These are phyloP conservation scores for Pseudogymnoascus sp. DNA, from an alignment of 2,329 filamentous ascomycete genomes.

Conservation along the genomic window DNA sequence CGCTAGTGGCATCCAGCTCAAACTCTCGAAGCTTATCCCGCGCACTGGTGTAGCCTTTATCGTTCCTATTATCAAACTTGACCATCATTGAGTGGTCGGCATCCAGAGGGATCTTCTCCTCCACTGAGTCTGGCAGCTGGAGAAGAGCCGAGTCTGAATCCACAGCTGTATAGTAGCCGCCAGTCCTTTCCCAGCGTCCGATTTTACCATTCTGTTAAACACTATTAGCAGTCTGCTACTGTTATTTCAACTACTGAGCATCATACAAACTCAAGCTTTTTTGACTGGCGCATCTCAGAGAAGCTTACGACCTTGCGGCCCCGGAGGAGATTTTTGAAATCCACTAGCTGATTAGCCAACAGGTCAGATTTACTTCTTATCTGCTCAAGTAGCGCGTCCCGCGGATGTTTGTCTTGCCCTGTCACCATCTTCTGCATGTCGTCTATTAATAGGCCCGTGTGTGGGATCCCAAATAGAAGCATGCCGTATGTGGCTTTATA, in stretches of 20 bases:
- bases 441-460: slow-evolving; percentile 23
- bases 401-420: slow-evolving; percentile 9
- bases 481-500: slow-evolving; percentile 31
- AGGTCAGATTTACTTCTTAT: slow-evolving; percentile 17
- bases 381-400: slow-evolving; percentile 13
- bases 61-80: slow-evolving; percentile 20
- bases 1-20: slow-evolving; percentile 11
- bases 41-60: slow-evolving; percentile 13
- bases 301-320: slow-evolving; percentile 27
- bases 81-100: slow-evolving; percentile 23
- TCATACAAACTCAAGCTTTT: slow-evolving; percentile 19
- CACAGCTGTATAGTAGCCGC: slow-evolving; percentile 14
- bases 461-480: slow-evolving; percentile 32
- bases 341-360: slow-evolving; percentile 18
- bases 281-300: slow-evolving; percentile 25
- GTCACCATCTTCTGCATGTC: slow-evolving; percentile 20
- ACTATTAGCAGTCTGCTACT: background rate
- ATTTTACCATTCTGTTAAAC: slow-evolving; percentile 8
- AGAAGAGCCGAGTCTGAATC: slow-evolving; percentile 18
- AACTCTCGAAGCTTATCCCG: slow-evolving; percentile 13
- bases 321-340: slow-evolving; percentile 25
- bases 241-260: background rate
- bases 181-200: slow-evolving; percentile 7
- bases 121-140: slow-evolving; percentile 19
- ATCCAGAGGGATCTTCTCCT: slow-evolving; percentile 20